phyloP scores from a whole-genome alignment of 768 basidiomycete species.

The Tylopilus plumbeoviolaceoides region DNA sequence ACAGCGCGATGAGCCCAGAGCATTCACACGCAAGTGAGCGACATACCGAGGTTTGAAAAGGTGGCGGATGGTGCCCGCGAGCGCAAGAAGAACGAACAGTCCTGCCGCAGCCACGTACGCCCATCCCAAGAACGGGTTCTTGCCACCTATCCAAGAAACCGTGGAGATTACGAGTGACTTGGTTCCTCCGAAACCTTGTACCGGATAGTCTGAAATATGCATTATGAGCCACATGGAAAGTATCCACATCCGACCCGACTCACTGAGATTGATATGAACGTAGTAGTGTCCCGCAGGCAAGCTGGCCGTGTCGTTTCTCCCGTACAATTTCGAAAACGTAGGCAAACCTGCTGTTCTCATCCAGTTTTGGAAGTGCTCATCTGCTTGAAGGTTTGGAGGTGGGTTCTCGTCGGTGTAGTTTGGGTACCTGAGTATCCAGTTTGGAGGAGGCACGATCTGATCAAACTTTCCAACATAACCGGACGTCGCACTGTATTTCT shows the following conservation, averaged over 20 bases:
- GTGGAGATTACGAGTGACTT: slow-evolving; percentile 97
- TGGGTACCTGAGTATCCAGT: slow-evolving; percentile 77
- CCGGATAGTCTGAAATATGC: slow-evolving; percentile 78
- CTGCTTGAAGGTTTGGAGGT: slow-evolving; percentile 66
- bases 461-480: slow-evolving; percentile 53
- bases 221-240: slow-evolving; percentile 2
- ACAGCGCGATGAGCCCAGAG: slow-evolving; percentile 4
- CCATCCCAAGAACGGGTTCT: slow-evolving; percentile 98
- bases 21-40: not conserved
- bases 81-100: slow-evolving; percentile 82
- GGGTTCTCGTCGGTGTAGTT: slow-evolving; percentile 60
- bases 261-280: slow-evolving; percentile 78
- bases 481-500: slow-evolving; percentile 71
- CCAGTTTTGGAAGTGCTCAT: slow-evolving; percentile 99
- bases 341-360: slow-evolving; percentile 98
- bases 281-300: slow-evolving; percentile 74
- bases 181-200: slow-evolving; percentile 85
- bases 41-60: slow-evolving; percentile 84
- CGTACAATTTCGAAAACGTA: slow-evolving; percentile 94
- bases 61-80: slow-evolving; percentile 88
- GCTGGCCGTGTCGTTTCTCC: slow-evolving; percentile 75
- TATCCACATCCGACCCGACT: not conserved
- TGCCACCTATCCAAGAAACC: slow-evolving; percentile 97
- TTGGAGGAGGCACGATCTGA: slow-evolving; percentile 86
- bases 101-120: slow-evolving; percentile 89